Conservation (phyloP, 768 basidiomycete species). For the Rhodocollybia butyracea region DNA sequence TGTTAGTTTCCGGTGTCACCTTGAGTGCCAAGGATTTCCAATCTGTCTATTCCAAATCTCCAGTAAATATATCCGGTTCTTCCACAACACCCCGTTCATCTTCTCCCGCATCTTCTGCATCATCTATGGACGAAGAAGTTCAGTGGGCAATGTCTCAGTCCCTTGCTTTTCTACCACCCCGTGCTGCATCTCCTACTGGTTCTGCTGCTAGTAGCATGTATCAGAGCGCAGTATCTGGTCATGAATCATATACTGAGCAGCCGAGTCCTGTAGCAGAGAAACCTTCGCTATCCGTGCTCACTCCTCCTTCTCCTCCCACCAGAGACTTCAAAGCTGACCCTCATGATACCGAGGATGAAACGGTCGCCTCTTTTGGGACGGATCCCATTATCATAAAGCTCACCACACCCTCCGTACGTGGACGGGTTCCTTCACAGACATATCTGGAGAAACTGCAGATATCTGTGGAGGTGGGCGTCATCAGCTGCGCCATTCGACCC, state of each 20-base stretch:
- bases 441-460: conserved; percentile 34
- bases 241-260: background rate
- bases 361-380: conserved; percentile 57
- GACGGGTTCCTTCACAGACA: conserved; percentile 5
- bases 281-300: background rate
- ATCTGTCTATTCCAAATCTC: conserved; percentile 15
- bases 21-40: conserved; percentile 35
- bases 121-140: conserved; percentile 64
- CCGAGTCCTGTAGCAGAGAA: background rate
- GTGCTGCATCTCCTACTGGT: conserved; percentile 37
- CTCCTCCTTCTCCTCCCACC: background rate
- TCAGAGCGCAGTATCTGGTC: conserved; percentile 61
- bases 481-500: conserved; percentile 56
- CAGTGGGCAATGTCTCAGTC: conserved; percentile 76
- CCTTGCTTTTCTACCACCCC: conserved; percentile 55
- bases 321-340: background rate
- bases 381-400: conserved; percentile 60
- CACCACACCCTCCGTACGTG: conserved; percentile 35
- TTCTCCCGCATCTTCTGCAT: conserved; percentile 36
- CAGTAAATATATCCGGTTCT: conserved; percentile 10
- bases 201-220: conserved; percentile 71
- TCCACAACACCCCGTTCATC: conserved; percentile 24
- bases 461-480: conserved; percentile 41
- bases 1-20: conserved; percentile 55
- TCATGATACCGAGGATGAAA: conserved; percentile 31